Evolutionary conservation across 768 basidiomycete genomes (phyloP).

Genomic region (Xanthoconium purpureum): DNA sequence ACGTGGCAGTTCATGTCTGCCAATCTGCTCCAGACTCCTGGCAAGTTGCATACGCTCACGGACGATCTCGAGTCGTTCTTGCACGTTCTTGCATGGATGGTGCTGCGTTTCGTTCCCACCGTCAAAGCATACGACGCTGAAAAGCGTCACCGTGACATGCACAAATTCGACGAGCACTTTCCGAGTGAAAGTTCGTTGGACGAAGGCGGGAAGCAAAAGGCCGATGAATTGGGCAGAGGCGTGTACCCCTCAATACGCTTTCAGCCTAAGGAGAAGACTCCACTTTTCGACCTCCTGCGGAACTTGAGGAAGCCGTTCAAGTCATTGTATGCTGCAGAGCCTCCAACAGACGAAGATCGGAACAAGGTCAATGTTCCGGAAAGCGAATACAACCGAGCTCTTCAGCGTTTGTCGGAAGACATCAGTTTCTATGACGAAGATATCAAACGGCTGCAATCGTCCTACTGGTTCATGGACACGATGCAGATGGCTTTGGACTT

Average conservation of each 20-base stretch:
- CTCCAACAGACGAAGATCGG: not conserved
- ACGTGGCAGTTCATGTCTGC: conserved; percentile 9
- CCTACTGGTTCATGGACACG: not conserved
- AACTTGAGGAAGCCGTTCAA: not conserved
- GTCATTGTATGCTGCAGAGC: not conserved
- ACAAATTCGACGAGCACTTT: not conserved
- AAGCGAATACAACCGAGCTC: not conserved
- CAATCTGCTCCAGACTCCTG: conserved; percentile 13
- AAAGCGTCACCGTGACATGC: not conserved
- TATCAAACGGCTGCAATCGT: not conserved
- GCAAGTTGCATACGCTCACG: conserved; percentile 18
- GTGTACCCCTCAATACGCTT: not conserved
- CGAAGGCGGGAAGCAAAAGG: not conserved
- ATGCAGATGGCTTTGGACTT: not conserved
- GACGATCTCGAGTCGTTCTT: conserved; percentile 35
- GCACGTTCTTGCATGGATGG: conserved; percentile 9
- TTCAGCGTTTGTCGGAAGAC: not conserved
- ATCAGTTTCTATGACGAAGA: not conserved
- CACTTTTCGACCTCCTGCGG: not conserved
- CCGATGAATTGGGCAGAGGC: not conserved
- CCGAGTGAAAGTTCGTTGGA: not conserved
- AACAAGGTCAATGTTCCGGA: not conserved
- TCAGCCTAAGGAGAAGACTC: not conserved
- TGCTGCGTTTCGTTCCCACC: not conserved
- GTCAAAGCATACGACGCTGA: not conserved